Evolutionary conservation across 208 protist species (phyloP), one percentile per base, ranked within the genome.

Genomic region (Wallacemonas sp.): DNA sequence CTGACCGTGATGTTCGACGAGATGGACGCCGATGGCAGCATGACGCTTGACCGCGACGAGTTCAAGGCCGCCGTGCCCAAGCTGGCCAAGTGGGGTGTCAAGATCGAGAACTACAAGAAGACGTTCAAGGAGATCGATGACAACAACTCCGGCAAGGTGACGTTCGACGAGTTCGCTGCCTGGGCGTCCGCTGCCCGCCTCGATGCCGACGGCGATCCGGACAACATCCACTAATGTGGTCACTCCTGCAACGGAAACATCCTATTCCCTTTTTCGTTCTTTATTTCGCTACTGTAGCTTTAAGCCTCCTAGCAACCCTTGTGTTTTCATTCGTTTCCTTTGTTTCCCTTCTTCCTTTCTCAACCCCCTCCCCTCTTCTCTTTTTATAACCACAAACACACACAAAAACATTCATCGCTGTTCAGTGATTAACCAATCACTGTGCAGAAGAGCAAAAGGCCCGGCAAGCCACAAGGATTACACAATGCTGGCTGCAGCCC

Each of bases 1-100:
- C 66, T 82, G 71, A 78, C 41, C 12, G 61, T 79, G 19, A 81
- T 85, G 71, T 85, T 85, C 45, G 75, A 85, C 55, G 44, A 50
- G 33, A 79, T 85, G 29, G 79, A 85, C 62, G 66, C 65, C 17
- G 58, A 46, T 32, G 71, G 70, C 46, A 76, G 79, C 60, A 55
- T 63, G 39, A 38, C 71, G n/a, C 19, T 85, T 13, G 61, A 79
- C 46, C 8, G 67, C 17, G 42, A 73, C 22, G 79, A 85, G 75
- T 85, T 85, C 52, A 65, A 61, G 60, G 32, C 62, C 1, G 78
- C 68, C 26, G 55, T 66, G 4, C 55, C 73, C 4, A 62, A 73
- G 53, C 32, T 83, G 10, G 54, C 67, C 46, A 26, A 62, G 36
- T 83, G 73, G 73, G 78, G 78, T 17, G 45, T 65, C 3, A 53